Evolutionary conservation across 257 asterid species (phyloP).

Genomic region (Scutellaria galericulata): DNA sequence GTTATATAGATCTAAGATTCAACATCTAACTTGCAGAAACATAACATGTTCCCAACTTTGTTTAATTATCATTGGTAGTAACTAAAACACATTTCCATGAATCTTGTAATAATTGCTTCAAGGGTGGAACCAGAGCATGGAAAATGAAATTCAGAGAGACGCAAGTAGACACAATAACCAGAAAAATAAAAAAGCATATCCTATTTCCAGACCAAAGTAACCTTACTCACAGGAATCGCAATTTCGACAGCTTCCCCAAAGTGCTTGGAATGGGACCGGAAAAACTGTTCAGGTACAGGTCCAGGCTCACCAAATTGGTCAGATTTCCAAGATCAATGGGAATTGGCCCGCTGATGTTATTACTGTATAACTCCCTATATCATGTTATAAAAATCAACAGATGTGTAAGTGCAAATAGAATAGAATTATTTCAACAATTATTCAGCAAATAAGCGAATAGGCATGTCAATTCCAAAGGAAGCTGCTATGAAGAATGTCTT

Average conservation of each 20-base stretch:
- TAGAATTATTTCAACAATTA: not conserved
- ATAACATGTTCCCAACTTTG: not conserved
- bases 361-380: slow-evolving; percentile 96
- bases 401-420: slow-evolving; percentile 26
- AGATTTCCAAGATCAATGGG: slow-evolving; percentile 94
- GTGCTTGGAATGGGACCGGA: slow-evolving; percentile 86
- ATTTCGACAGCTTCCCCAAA: slow-evolving; percentile 82
- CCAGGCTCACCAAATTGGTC: slow-evolving; percentile 98
- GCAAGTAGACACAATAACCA: slow-evolving; percentile 19
- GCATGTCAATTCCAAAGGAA: slow-evolving; percentile 3
- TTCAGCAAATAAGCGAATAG: not conserved
- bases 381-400: slow-evolving; percentile 32
- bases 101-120: not conserved
- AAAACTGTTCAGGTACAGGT: slow-evolving; percentile 87
- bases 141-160: not conserved
- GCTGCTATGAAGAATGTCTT: not conserved
- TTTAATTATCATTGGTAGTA: not conserved
- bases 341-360: slow-evolving; percentile 82
- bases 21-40: not conserved
- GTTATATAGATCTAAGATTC: not conserved
- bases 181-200: not conserved
- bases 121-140: not conserved
- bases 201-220: slow-evolving; percentile 32
- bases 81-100: not conserved
- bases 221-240: slow-evolving; percentile 91